phyloP scores from a whole-genome alignment of 2,329 filamentous ascomycete genomes.

The Beauveria caledonica region DNA sequence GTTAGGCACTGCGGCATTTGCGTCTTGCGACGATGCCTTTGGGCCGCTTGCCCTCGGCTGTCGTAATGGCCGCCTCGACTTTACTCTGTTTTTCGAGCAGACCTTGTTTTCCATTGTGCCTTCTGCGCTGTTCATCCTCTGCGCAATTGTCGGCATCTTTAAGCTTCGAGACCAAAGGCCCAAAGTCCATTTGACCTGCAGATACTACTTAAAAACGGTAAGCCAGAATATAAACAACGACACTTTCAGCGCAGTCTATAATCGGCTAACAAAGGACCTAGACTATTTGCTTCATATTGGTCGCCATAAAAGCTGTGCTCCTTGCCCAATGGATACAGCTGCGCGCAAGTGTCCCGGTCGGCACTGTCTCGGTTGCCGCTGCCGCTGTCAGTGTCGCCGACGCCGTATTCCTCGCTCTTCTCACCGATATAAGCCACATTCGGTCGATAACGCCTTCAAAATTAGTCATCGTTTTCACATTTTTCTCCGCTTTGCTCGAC shows the following conservation, averaged over 20 bases:
- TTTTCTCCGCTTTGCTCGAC: conserved; percentile 31
- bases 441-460: conserved; percentile 30
- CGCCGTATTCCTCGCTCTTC: conserved; percentile 16
- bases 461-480: conserved; percentile 28
- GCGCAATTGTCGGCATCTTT: neutral
- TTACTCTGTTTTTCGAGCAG: conserved; percentile 7
- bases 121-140: neutral
- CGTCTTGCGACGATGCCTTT: neutral
- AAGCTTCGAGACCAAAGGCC: neutral
- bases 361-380: conserved; percentile 9
- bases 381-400: conserved; percentile 21
- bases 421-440: conserved; percentile 25
- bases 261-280: neutral
- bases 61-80: neutral
- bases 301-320: neutral
- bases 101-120: neutral
- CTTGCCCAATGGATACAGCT: neutral
- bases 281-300: neutral
- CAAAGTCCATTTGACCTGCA: neutral
- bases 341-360: neutral
- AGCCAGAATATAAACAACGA: neutral
- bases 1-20: neutral
- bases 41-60: neutral
- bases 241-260: neutral
- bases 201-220: neutral